Evolutionary conservation across 2,329 filamentous ascomycete species (phyloP).

Genomic region (Orbilia oligospora): DNA sequence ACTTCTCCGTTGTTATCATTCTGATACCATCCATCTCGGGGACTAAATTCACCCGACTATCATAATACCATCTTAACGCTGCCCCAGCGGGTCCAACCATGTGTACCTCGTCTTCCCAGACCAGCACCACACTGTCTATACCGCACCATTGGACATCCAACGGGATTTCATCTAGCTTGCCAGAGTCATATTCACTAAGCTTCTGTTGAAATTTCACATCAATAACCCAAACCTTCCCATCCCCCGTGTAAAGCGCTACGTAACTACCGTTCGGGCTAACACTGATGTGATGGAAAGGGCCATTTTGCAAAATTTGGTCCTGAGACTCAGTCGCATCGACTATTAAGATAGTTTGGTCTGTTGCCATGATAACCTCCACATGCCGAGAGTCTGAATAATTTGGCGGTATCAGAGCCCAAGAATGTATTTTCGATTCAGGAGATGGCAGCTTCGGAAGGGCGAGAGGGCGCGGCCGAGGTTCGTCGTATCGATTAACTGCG

Average conservation of each 20-base stretch:
- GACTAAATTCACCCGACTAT: constrained; percentile 88
- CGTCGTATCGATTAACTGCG: constrained; percentile 88
- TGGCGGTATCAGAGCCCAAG: constrained; percentile 91
- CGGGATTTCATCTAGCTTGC: constrained; percentile 80
- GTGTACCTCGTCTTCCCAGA: constrained; percentile 98
- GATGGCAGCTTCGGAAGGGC: constrained; percentile 72
- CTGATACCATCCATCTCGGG: constrained; percentile 91
- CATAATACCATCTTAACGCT: constrained; percentile 85
- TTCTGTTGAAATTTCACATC: constrained; percentile 95
- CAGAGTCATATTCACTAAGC: constrained; percentile 90
- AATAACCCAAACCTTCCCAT: constrained; percentile 90
- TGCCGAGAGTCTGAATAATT: constrained; percentile 90
- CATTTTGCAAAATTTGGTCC: constrained; percentile 90
- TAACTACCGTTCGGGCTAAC: constrained; percentile 93
- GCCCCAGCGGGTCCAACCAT: constrained; percentile 88
- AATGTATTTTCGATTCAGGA: constrained; percentile 79
- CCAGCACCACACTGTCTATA: constrained; percentile 90
- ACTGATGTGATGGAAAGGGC: constrained; percentile 89
- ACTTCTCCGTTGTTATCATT: constrained; percentile 91
- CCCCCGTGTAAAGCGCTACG: constrained; percentile 86
- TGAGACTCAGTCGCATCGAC: constrained; percentile 91
- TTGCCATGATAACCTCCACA: constrained; percentile 90
- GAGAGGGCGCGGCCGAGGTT: constrained; percentile 87
- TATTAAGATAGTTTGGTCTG: constrained; percentile 85
- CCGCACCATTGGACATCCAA: constrained; percentile 96